phyloP scores from a whole-genome alignment of 768 basidiomycete genomes.

The Tulasnella sp. region DNA sequence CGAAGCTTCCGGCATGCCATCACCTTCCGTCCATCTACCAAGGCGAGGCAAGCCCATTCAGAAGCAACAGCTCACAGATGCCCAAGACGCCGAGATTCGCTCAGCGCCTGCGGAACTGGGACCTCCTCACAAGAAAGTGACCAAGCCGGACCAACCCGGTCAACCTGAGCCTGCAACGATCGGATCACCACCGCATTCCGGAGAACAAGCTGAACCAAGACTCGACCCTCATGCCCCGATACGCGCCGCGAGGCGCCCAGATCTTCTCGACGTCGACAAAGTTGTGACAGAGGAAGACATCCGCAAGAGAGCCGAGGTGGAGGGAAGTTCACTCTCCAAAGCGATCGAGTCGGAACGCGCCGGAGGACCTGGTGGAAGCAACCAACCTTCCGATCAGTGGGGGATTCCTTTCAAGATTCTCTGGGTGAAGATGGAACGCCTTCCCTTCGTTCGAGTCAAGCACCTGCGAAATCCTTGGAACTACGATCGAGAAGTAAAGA shows the following conservation, averaged over 20 bases:
- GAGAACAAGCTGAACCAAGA: not conserved
- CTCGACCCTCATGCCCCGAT: conserved; percentile 2
- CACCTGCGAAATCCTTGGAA: conserved; percentile 92
- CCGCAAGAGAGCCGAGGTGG: not conserved
- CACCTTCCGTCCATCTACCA: not conserved
- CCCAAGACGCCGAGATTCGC: not conserved
- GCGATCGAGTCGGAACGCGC: not conserved
- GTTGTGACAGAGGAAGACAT: conserved; percentile 6
- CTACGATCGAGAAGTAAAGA: conserved; percentile 66
- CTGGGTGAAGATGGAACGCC: conserved; percentile 60
- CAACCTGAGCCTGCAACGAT: not conserved
- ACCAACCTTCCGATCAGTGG: conserved; percentile 31
- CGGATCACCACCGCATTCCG: not conserved
- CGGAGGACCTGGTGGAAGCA: not conserved
- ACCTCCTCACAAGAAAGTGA: not conserved
- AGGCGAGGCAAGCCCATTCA: not conserved
- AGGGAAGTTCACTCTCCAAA: not conserved
- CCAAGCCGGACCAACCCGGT: not conserved
- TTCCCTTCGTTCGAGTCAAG: conserved; percentile 66
- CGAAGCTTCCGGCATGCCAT: not conserved
- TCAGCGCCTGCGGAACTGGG: conserved; percentile 10
- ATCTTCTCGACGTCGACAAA: not conserved
- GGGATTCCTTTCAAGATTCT: conserved; percentile 71
- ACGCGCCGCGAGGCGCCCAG: not conserved
- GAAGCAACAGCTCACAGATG: not conserved